A percentile compares a stretch with the other conserved stretches of the same genome.
Conservation (phyloP, 176 grass and related monocot genomes). For the Rhynchospora pubera region DNA sequence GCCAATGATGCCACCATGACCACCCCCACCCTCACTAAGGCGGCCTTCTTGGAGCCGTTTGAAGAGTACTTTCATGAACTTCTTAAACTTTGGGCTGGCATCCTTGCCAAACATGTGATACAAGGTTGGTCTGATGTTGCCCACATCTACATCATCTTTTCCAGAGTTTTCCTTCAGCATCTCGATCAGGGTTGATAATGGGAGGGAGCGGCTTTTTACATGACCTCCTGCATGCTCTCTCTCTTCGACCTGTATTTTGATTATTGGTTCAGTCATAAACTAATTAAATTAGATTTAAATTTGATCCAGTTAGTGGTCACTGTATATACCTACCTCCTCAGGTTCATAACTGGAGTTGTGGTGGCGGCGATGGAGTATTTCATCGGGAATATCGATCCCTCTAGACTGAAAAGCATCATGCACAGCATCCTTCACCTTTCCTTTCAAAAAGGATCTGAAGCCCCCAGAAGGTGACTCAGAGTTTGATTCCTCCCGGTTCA, state of each 20-base stretch:
- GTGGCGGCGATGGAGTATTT: slow-evolving; percentile 11
- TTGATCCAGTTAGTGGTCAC: not conserved
- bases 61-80: slow-evolving; percentile 63
- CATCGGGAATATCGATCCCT: slow-evolving; percentile 26
- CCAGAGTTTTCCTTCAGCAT: slow-evolving; percentile 72
- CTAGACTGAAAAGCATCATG: slow-evolving; percentile 37
- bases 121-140: slow-evolving; percentile 72
- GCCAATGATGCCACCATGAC: slow-evolving; percentile 29
- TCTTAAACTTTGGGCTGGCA: slow-evolving; percentile 85
- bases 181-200: slow-evolving; percentile 58
- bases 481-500: slow-evolving; percentile 21
- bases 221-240: not conserved
- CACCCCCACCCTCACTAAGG: not conserved
- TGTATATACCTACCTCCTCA: not conserved
- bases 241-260: not conserved
- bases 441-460: slow-evolving; percentile 31
- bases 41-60: slow-evolving; percentile 43
- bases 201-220: slow-evolving; percentile 49
- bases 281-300: not conserved
- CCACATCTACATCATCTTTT: slow-evolving; percentile 61
- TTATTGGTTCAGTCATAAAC: not conserved
- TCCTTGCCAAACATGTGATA: slow-evolving; percentile 73
- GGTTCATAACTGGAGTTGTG: not conserved
- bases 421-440: slow-evolving; percentile 23
- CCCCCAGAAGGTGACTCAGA: slow-evolving; percentile 21